These are phyloP conservation scores for Monilinia fructicola DNA, from an alignment of 2,329 filamentous ascomycete genomes.

Conservation along the genomic window DNA sequence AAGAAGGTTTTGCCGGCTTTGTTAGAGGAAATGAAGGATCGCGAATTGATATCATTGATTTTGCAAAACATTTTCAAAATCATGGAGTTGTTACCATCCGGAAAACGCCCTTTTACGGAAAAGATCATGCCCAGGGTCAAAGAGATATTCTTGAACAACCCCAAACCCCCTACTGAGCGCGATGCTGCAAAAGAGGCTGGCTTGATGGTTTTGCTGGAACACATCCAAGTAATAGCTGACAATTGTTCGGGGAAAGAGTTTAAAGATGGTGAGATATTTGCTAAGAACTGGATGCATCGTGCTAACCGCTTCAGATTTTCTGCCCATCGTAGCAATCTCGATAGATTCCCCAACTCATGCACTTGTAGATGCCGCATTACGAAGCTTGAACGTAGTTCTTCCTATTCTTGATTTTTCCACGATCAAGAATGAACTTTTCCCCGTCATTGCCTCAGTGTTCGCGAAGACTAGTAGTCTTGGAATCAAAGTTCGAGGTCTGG, in stretches of 20 bases:
- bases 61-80: conserved; percentile 93
- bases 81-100: conserved; percentile 72
- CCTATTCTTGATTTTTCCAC: conserved; percentile 93
- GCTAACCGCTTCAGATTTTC: conserved; percentile 61
- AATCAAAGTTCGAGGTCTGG: conserved; percentile 89
- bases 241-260: conserved; percentile 91
- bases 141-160: conserved; percentile 72
- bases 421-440: conserved; percentile 95
- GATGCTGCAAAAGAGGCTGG: conserved; percentile 85
- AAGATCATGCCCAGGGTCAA: conserved; percentile 82
- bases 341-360: conserved; percentile 88
- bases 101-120: conserved; percentile 77
- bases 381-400: conserved; percentile 75
- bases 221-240: conserved; percentile 70
- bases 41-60: conserved; percentile 79
- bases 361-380: conserved; percentile 81
- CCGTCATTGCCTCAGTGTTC: conserved; percentile 85
- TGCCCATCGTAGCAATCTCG: conserved; percentile 80
- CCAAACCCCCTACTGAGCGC: conserved; percentile 60
- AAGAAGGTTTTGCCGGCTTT: conserved; percentile 89
- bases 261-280: conserved; percentile 69
- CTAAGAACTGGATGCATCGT: conserved; percentile 17
- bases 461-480: conserved; percentile 88
- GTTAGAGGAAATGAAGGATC: conserved; percentile 91
- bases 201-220: conserved; percentile 85